A percentile compares a stretch with the other conserved stretches of the same genome.
Evolutionary conservation across 805 yeast species (phyloP).

Genomic region (Tetrapisispora fleetii): DNA sequence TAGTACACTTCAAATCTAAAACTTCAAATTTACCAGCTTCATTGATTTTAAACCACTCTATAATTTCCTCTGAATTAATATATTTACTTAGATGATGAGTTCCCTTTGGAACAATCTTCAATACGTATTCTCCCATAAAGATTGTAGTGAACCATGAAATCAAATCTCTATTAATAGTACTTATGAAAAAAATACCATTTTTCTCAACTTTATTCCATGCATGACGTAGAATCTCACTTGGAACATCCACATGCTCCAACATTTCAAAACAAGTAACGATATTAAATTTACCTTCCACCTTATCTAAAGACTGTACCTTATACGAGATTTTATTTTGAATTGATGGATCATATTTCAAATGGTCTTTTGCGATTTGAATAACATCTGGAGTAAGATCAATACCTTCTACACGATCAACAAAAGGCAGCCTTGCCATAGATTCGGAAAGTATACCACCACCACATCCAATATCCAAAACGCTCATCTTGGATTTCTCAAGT

Average conservation of each 20-base stretch:
- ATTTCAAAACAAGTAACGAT: slow-evolving; percentile 87
- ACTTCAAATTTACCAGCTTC: slow-evolving; percentile 41
- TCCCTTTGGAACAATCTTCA: slow-evolving; percentile 80
- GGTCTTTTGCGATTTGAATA: slow-evolving; percentile 65
- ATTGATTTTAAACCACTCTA: slow-evolving; percentile 48
- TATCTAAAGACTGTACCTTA: slow-evolving; percentile 53
- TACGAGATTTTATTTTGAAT: slow-evolving; percentile 50
- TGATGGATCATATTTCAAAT: slow-evolving; percentile 55
- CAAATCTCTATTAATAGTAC: slow-evolving; percentile 85
- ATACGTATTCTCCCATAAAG: slow-evolving; percentile 72
- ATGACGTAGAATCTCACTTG: slow-evolving; percentile 57
- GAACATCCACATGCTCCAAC: slow-evolving; percentile 88
- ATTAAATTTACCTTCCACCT: slow-evolving; percentile 46
- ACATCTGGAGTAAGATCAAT: slow-evolving; percentile 83
- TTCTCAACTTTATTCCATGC: slow-evolving; percentile 62
- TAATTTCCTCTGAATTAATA: slow-evolving; percentile 65
- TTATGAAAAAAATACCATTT: slow-evolving; percentile 68
- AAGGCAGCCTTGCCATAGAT: slow-evolving; percentile 67
- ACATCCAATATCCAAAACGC: slow-evolving; percentile 84
- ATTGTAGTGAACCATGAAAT: slow-evolving; percentile 90
- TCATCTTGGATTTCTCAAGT: slow-evolving; percentile 29
- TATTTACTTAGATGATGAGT: slow-evolving; percentile 86
- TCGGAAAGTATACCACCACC: slow-evolving; percentile 97
- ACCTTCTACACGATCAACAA: slow-evolving; percentile 58
- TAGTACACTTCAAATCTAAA: slow-evolving; percentile 63